Evolutionary conservation across 192 early-diverging fungal genomes (phyloP).

Genomic region (Gryganskiella cystojenkinii): DNA sequence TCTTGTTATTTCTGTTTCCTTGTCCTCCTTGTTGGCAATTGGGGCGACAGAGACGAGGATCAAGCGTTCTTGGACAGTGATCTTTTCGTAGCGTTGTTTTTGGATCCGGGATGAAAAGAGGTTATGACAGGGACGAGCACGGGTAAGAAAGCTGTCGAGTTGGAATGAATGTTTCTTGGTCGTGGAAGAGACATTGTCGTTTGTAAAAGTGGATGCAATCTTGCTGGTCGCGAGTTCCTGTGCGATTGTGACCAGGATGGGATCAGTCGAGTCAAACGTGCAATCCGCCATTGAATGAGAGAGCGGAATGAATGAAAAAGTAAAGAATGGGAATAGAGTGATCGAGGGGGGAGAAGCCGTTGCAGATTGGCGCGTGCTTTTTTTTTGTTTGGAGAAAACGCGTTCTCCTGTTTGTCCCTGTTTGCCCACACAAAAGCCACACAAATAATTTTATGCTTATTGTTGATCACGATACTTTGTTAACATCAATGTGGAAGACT

Average conservation of each 20-base stretch:
- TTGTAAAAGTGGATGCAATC: neutral
- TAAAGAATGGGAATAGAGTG: neutral
- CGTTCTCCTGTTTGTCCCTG: too few species aligned
- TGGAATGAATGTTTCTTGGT: slow-evolving; percentile 10
- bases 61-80: slow-evolving; percentile 36
- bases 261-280: slow-evolving; percentile 2
- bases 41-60: slow-evolving; percentile 13
- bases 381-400: too few species aligned
- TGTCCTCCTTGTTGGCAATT: neutral
- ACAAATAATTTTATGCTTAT: too few species aligned
- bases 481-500: too few species aligned
- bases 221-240: slow-evolving; percentile 7
- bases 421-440: too few species aligned
- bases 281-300: neutral
- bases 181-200: neutral
- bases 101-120: slow-evolving; percentile 30
- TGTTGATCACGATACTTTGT: too few species aligned
- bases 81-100: slow-evolving; percentile 5
- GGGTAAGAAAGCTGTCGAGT: slow-evolving; percentile 35
- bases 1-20: neutral
- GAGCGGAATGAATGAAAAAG: neutral
- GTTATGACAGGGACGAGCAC: neutral
- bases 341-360: too few species aligned
- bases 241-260: slow-evolving; percentile 19
- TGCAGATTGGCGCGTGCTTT: too few species aligned